These are phyloP conservation scores for Hygrophorus russula DNA, from an alignment of 768 basidiomycete species.

Conservation along the genomic window DNA sequence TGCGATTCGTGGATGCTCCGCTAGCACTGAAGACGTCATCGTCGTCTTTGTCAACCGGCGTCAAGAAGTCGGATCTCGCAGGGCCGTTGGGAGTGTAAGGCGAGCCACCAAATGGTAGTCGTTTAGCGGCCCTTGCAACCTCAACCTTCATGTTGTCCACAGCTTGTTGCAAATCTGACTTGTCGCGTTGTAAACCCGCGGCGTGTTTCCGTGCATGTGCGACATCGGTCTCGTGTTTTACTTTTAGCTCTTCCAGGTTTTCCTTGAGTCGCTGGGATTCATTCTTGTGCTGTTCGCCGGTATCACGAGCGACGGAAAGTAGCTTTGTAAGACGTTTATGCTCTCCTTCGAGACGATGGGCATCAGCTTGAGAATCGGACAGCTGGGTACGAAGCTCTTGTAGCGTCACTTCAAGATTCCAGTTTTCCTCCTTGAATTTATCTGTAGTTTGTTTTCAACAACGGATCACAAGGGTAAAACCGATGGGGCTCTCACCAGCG, in stretches of 20 bases:
- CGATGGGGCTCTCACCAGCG: slow-evolving; percentile 40
- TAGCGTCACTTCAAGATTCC: slow-evolving; percentile 91
- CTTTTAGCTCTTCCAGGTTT: slow-evolving; percentile 61
- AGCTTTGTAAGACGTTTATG: slow-evolving; percentile 70
- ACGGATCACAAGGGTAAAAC: slow-evolving; percentile 2
- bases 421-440: slow-evolving; percentile 96
- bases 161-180: slow-evolving; percentile 77
- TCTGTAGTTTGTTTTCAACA: slow-evolving; percentile 31
- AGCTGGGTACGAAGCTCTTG: slow-evolving; percentile 77
- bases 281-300: slow-evolving; percentile 76
- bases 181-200: slow-evolving; percentile 84
- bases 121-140: slow-evolving; percentile 48
- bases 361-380: slow-evolving; percentile 49
- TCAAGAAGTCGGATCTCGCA: slow-evolving; percentile 35
- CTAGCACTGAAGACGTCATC: slow-evolving; percentile 56
- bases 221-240: slow-evolving; percentile 91
- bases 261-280: slow-evolving; percentile 65
- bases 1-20: slow-evolving; percentile 52
- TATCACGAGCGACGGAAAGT: slow-evolving; percentile 62
- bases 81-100: slow-evolving; percentile 59
- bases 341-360: slow-evolving; percentile 69
- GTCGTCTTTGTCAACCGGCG: slow-evolving; percentile 46
- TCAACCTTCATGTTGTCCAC: slow-evolving; percentile 73
- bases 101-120: slow-evolving; percentile 56
- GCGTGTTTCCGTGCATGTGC: slow-evolving; percentile 83